Evolutionary conservation across 441 rosid genomes (phyloP).

Genomic region (Cnidoscolus chayamansa): DNA sequence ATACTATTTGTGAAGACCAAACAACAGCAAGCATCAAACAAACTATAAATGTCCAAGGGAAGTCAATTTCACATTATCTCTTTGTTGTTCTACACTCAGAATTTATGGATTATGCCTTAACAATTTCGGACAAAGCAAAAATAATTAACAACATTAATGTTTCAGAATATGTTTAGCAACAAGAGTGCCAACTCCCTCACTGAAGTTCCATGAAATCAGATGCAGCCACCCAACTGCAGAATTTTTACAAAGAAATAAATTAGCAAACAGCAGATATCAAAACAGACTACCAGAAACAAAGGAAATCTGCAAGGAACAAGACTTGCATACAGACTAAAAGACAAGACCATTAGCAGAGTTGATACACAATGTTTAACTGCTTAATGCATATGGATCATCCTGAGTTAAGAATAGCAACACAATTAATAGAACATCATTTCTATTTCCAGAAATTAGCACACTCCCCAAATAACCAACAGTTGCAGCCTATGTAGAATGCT

Average conservation of each 20-base stretch:
- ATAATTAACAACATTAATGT: slow-evolving; percentile 16
- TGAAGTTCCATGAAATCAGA: slow-evolving; percentile 42
- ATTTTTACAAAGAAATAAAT: slow-evolving; percentile 12
- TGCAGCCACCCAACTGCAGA: slow-evolving; percentile 77
- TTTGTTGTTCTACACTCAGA: too few relatives aligned
- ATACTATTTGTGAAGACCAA: slow-evolving; percentile 10
- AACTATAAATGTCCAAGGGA: slow-evolving; percentile 6
- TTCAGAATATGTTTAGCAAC: slow-evolving; percentile 15
- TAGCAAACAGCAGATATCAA: neutral
- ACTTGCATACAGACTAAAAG: neutral
- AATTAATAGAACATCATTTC: neutral
- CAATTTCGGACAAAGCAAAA: neutral
- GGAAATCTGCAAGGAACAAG: neutral
- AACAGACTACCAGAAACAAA: neutral
- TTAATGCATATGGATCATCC: neutral
- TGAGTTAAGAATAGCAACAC: neutral
- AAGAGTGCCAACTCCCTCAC: slow-evolving; percentile 12
- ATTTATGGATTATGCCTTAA: slow-evolving; percentile 20
- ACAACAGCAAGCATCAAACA: slow-evolving; percentile 11
- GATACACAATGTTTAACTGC: neutral
- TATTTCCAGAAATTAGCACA: neutral
- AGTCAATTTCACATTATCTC: too few relatives aligned
- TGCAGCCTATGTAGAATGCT: neutral
- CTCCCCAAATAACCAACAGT: neutral
- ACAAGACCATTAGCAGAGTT: neutral